Evolutionary conservation across 768 basidiomycete genomes (phyloP).

Genomic region (Saitozyma podzolica): DNA sequence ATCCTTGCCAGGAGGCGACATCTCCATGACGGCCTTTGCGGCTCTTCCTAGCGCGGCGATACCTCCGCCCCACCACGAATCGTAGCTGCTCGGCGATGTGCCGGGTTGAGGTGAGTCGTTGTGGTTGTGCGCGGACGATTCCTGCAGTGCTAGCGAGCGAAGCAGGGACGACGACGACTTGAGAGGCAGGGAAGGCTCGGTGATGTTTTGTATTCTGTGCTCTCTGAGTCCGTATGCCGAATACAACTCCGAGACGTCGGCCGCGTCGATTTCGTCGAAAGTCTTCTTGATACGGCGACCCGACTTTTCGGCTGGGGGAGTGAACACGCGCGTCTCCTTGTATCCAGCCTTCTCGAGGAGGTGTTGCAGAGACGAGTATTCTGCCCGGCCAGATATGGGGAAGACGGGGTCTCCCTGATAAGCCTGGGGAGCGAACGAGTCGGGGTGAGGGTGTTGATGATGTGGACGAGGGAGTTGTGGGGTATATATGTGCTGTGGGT

Average conservation of each 20-base stretch:
- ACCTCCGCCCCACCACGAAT: constrained; percentile 29
- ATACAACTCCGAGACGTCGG: constrained; percentile 29
- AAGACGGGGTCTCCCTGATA: not conserved
- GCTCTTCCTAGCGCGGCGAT: constrained; percentile 20
- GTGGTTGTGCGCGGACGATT: constrained; percentile 11
- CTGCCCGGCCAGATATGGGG: constrained; percentile 12
- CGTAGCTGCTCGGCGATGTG: not conserved
- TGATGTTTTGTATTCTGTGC: constrained; percentile 30
- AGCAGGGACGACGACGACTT: constrained; percentile 35
- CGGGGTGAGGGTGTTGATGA: not conserved
- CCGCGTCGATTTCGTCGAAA: constrained; percentile 34
- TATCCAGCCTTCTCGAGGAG: constrained; percentile 83
- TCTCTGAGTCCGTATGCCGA: not conserved
- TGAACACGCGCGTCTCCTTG: constrained; percentile 86
- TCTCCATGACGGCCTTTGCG: constrained; percentile 23
- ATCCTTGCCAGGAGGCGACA: constrained; percentile 16
- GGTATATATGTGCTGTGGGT: constrained; percentile 8
- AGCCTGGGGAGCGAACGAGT: constrained; percentile 2
- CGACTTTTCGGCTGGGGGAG: constrained; percentile 68
- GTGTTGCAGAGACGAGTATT: constrained; percentile 80
- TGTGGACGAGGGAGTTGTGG: constrained; percentile 10
- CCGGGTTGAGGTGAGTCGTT: constrained; percentile 1
- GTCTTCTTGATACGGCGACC: constrained; percentile 27
- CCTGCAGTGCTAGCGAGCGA: constrained; percentile 29
- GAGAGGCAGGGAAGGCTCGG: constrained; percentile 36